A percentile compares a stretch with the other conserved stretches of the same genome.
phyloP scores from a whole-genome alignment of 305 asterid genomes.

The Ilex paraguariensis region DNA sequence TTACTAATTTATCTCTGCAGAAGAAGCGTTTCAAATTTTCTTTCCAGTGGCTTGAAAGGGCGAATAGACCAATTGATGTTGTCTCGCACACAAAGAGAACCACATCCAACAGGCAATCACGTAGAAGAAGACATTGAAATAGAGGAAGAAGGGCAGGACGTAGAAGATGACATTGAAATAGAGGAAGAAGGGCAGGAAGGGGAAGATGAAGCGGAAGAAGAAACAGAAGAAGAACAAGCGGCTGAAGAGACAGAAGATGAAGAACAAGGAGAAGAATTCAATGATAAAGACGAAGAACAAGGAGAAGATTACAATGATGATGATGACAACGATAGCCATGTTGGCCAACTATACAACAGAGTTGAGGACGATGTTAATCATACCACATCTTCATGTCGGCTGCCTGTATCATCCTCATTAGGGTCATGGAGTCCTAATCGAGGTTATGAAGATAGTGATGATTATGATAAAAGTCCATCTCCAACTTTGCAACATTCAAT shows the following conservation, averaged over 20 bases:
- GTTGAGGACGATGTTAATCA: slow-evolving; percentile 30
- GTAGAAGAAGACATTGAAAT: slow-evolving; percentile 16
- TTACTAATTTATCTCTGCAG: slow-evolving; percentile 34
- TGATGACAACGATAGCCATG: slow-evolving; percentile 35
- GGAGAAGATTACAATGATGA: slow-evolving; percentile 30
- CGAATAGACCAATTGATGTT: slow-evolving; percentile 58
- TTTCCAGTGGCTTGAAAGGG: slow-evolving; percentile 63
- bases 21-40: slow-evolving; percentile 70
- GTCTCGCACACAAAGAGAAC: slow-evolving; percentile 45
- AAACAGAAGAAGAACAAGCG: slow-evolving; percentile 13
- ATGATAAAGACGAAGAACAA: slow-evolving; percentile 19
- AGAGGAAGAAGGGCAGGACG: slow-evolving; percentile 7
- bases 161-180: not conserved
- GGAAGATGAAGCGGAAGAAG: slow-evolving; percentile 3
- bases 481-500: slow-evolving; percentile 43
- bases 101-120: slow-evolving; percentile 10
- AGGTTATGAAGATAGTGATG: slow-evolving; percentile 29
- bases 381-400: slow-evolving; percentile 19
- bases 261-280: slow-evolving; percentile 15
- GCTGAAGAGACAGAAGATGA: slow-evolving; percentile 7
- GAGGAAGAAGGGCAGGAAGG: not conserved
- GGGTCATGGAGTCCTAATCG: slow-evolving; percentile 39
- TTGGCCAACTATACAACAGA: slow-evolving; percentile 29
- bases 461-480: slow-evolving; percentile 36
- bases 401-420: not conserved